Percentiles rank a stretch among this genome's conserved stretches.
Conservation (phyloP, 306 rosid genomes). For the Dryas drummondii region DNA sequence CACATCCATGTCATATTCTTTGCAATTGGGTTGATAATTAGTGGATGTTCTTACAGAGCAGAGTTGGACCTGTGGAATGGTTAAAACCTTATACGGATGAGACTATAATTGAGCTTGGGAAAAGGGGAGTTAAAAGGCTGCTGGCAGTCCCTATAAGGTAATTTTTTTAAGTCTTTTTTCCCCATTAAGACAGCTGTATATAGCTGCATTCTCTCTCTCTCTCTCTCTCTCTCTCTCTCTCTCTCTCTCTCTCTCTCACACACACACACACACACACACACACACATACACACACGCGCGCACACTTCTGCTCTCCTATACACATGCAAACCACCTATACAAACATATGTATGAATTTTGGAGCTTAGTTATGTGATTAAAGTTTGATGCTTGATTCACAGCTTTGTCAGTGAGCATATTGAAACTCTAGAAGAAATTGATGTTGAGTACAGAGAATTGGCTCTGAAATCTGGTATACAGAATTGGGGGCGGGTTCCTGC, state of each 20-base stretch:
- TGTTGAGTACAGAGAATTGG: conserved; percentile 95
- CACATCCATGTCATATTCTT: not conserved
- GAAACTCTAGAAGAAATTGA: conserved; percentile 98
- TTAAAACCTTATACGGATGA: conserved; percentile 96
- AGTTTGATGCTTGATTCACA: conserved; percentile 44
- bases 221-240: not conserved
- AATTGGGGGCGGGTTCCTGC: conserved; percentile 99
- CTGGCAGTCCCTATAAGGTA: conserved; percentile 98
- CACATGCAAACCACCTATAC: not conserved
- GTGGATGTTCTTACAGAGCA: conserved; percentile 62
- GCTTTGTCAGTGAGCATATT: conserved; percentile 99
- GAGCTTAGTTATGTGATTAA: conserved; percentile 13
- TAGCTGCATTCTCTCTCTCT: conserved; percentile 1
- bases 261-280: too few relatives aligned
- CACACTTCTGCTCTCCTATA: not conserved
- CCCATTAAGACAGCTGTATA: not conserved
- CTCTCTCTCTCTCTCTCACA: not conserved
- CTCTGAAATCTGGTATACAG: conserved; percentile 84
- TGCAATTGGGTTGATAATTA: conserved; percentile 16
- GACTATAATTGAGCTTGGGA: conserved; percentile 91
- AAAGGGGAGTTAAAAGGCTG: conserved; percentile 78
- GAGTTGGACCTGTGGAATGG: conserved; percentile 99
- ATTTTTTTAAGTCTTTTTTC: conserved; percentile 5
- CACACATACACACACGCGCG: not conserved
- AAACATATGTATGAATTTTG: not conserved